phyloP scores from a whole-genome alignment of 1,284 basidiomycete species.

The Melampsora allii-populina region DNA sequence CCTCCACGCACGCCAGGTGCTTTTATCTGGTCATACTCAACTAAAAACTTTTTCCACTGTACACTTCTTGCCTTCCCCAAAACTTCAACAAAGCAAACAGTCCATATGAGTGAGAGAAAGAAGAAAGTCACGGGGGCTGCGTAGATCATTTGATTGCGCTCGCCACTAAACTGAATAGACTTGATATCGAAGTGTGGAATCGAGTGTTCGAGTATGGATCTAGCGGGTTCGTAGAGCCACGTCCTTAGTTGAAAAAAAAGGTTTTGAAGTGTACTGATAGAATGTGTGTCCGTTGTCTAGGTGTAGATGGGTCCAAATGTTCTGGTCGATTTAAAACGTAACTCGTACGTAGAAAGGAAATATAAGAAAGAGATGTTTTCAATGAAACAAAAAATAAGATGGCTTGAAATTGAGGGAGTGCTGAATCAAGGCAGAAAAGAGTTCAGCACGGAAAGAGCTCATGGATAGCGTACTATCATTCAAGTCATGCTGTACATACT shows the following conservation, averaged over 20 bases:
- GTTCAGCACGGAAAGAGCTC: too few species aligned
- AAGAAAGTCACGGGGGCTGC: background rate
- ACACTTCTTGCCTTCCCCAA: background rate
- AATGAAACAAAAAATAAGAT: too few species aligned
- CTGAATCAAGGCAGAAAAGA: too few species aligned
- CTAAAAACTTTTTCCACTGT: background rate
- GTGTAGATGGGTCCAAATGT: background rate
- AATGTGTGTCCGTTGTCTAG: background rate
- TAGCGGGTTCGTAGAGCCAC: background rate
- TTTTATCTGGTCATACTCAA: constrained; percentile 1
- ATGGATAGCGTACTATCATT: too few species aligned
- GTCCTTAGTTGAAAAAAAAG: background rate
- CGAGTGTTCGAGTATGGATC: background rate
- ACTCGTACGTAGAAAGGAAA: too few species aligned
- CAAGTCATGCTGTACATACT: too few species aligned
- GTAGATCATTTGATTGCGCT: constrained; percentile 3
- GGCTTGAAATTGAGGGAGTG: too few species aligned
- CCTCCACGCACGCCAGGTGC: background rate
- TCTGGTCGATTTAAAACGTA: too few species aligned
- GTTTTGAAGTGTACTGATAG: background rate
- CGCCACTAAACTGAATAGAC: background rate
- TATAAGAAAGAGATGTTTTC: too few species aligned
- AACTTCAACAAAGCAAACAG: background rate
- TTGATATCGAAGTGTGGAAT: background rate
- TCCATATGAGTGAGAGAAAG: constrained; percentile 1